Conservation (phyloP, 1,284 basidiomycete species). For the Spongispora temasekensis region DNA sequence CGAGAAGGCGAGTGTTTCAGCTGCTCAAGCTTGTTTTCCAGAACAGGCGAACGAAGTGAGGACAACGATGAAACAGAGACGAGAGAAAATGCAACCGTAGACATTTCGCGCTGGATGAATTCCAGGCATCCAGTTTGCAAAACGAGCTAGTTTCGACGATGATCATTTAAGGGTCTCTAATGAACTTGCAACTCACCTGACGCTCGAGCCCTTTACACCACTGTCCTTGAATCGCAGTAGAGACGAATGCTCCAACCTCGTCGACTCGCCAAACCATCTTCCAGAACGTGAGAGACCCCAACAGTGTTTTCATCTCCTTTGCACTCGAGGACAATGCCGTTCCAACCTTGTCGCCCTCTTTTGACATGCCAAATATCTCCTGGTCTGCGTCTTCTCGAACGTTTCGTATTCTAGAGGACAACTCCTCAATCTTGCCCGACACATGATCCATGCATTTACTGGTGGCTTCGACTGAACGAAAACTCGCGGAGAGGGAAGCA, state of each 20-base stretch:
- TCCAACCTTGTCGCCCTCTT: slow-evolving; percentile 44
- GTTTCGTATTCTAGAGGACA: slow-evolving; percentile 39
- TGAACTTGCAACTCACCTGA: slow-evolving; percentile 45
- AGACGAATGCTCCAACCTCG: slow-evolving; percentile 64
- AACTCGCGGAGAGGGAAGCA: slow-evolving; percentile 39
- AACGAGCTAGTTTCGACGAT: slow-evolving; percentile 50
- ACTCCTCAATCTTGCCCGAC: slow-evolving; percentile 26
- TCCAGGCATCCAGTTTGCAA: slow-evolving; percentile 70
- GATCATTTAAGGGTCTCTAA: neutral
- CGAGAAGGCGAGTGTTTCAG: slow-evolving; percentile 51
- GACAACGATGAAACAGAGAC: slow-evolving; percentile 37
- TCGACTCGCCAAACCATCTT: slow-evolving; percentile 68
- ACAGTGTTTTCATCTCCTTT: slow-evolving; percentile 50
- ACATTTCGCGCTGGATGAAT: slow-evolving; percentile 52
- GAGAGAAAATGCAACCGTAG: slow-evolving; percentile 44
- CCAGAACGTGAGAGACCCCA: slow-evolving; percentile 68
- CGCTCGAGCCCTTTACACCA: slow-evolving; percentile 72
- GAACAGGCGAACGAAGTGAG: slow-evolving; percentile 61
- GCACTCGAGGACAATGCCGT: slow-evolving; percentile 51
- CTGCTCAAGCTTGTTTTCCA: slow-evolving; percentile 69
- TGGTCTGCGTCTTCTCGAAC: slow-evolving; percentile 33
- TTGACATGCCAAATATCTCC: slow-evolving; percentile 40
- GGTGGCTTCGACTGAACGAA: slow-evolving; percentile 29
- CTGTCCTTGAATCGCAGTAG: slow-evolving; percentile 48
- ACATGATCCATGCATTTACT: slow-evolving; percentile 35